Conservation (phyloP, 2,329 filamentous ascomycete genomes). For the Diaporthe vaccinii region DNA sequence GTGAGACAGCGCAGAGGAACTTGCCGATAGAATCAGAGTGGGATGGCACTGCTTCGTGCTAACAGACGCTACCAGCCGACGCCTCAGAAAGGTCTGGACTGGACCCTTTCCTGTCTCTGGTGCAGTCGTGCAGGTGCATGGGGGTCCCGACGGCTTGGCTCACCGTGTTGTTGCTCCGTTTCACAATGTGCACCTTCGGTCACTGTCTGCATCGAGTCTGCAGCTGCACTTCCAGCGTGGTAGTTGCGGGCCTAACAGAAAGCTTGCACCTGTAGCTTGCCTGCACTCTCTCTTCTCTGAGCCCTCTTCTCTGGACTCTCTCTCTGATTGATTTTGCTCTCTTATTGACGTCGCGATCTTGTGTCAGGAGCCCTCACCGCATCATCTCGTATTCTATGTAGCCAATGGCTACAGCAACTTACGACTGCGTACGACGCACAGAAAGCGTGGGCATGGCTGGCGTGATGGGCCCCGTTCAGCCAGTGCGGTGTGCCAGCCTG, state of each 20-base stretch:
- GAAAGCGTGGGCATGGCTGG: background rate
- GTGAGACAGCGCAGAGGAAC: slow-evolving; percentile 10
- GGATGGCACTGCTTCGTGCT: background rate
- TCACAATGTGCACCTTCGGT: background rate
- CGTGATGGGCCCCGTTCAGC: background rate
- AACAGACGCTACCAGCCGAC: background rate
- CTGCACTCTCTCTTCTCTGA: background rate
- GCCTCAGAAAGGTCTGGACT: slow-evolving; percentile 7
- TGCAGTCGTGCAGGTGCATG: background rate
- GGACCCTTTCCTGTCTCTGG: background rate
- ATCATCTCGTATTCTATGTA: slow-evolving; percentile 5
- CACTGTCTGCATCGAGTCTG: background rate
- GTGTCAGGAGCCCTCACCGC: background rate
- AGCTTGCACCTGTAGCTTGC: background rate
- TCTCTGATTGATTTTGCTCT: background rate
- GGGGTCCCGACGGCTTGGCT: slow-evolving; percentile 27
- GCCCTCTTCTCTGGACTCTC: background rate
- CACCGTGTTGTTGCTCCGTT: slow-evolving; percentile 1
- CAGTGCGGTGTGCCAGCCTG: slow-evolving; percentile 3
- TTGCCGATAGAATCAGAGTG: background rate
- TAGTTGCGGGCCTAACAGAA: no score
- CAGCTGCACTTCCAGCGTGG: background rate
- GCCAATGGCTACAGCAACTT: background rate
- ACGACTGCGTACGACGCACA: slow-evolving; percentile 10
- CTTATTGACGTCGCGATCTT: background rate